These are phyloP conservation scores for Xylariomycetidae sp. DNA, from an alignment of 2,329 filamentous ascomycete species.

Conservation along the genomic window DNA sequence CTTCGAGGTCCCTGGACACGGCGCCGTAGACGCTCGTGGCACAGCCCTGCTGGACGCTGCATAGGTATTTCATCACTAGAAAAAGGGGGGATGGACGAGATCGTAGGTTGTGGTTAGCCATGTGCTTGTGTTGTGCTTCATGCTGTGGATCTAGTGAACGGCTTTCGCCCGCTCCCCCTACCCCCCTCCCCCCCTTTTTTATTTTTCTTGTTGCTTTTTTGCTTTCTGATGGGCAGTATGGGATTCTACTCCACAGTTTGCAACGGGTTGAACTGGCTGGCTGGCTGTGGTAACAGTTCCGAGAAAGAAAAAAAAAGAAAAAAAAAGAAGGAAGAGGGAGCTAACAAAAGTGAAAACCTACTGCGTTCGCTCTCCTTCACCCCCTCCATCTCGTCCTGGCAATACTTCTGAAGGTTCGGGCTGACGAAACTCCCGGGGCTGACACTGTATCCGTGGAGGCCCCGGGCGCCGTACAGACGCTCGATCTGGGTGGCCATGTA, in stretches of 20 bases:
- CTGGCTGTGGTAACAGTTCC: no score
- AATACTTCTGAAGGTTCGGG: slow-evolving; percentile 23
- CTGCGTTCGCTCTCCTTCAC: slow-evolving; percentile 6
- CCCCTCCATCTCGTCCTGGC: slow-evolving; percentile 10
- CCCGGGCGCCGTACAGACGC: slow-evolving; percentile 33
- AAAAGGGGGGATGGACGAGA: no score
- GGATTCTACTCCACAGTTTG: no score
- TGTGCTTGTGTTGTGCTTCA: no score
- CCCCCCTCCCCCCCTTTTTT: no score
- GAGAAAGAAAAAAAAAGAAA: no score
- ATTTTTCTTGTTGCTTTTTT: no score
- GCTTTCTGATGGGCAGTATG: no score
- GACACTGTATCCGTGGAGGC: slow-evolving; percentile 37
- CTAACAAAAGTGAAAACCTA: background rate
- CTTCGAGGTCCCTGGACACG: slow-evolving; percentile 33
- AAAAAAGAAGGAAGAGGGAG: background rate
- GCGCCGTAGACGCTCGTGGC: slow-evolving; percentile 40
- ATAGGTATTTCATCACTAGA: slow-evolving; percentile 17
- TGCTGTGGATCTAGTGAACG: no score
- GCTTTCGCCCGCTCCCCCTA: no score
- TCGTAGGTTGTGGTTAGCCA: no score
- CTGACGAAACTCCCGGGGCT: slow-evolving; percentile 41
- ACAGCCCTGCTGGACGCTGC: slow-evolving; percentile 36
- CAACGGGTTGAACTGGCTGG: no score
- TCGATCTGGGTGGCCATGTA: slow-evolving; percentile 45